A percentile compares a stretch with the other conserved stretches of the same genome.
These are phyloP conservation scores for Saccharomyces hybrid DNA, from an alignment of 1,139 yeast species.

Conservation along the genomic window DNA sequence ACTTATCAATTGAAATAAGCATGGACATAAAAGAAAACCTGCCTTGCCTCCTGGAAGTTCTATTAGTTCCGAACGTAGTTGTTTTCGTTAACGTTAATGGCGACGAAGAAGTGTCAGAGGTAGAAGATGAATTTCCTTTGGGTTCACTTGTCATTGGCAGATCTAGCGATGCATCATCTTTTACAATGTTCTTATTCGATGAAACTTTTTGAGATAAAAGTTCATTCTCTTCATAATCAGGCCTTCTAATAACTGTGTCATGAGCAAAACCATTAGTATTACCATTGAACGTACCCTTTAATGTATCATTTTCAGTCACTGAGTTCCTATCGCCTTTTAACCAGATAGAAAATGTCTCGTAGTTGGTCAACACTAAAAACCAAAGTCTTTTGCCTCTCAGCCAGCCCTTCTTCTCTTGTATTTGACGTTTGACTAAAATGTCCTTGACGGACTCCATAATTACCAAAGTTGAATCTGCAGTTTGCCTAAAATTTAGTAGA, in stretches of 20 bases:
- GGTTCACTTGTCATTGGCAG: conserved; percentile 12
- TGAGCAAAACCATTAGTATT: conserved; percentile 12
- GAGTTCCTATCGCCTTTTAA: conserved; percentile 24
- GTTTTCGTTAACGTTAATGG: background rate
- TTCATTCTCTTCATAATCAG: conserved; percentile 25
- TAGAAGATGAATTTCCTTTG: background rate
- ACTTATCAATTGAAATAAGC: conserved; percentile 12
- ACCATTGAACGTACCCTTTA: conserved; percentile 29
- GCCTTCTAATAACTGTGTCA: conserved; percentile 16
- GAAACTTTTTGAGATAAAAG: conserved; percentile 18
- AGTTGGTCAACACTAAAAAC: conserved; percentile 35
- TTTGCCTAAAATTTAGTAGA: conserved; percentile 39
- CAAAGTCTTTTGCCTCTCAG: conserved; percentile 36
- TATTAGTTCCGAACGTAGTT: background rate
- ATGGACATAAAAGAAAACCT: conserved; percentile 4
- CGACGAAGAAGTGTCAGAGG: background rate
- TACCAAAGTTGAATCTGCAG: conserved; percentile 31
- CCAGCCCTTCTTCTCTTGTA: conserved; percentile 32
- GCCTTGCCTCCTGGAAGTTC: background rate
- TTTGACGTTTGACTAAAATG: conserved; percentile 30
- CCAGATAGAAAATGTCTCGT: conserved; percentile 33
- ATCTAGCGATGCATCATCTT: conserved; percentile 1
- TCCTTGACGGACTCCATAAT: conserved; percentile 31
- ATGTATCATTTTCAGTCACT: conserved; percentile 32
- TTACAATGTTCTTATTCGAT: conserved; percentile 1